Conservation (phyloP, 192 early-diverging fungal genomes). For the Podila verticillata region DNA sequence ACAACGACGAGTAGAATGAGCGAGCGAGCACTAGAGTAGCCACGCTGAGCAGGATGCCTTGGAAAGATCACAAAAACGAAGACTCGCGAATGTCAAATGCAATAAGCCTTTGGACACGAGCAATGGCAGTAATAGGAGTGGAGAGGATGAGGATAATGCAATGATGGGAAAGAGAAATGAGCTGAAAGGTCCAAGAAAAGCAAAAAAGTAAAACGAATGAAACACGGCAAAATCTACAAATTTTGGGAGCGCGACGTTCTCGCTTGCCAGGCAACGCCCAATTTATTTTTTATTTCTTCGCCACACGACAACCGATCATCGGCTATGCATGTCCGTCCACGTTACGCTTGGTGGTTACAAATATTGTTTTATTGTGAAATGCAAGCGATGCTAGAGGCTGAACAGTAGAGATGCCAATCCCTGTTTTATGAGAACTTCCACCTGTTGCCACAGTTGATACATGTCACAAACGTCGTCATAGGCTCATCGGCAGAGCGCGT, state of each 20-base stretch:
- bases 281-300: neutral
- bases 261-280: neutral
- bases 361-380: no score
- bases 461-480: conserved; percentile 98
- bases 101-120: no score
- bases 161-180: neutral
- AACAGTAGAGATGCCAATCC: neutral
- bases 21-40: neutral
- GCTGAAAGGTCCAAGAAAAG: neutral
- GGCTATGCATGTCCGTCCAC: no score
- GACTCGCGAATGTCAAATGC: no score
- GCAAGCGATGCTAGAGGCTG: no score
- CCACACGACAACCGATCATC: neutral
- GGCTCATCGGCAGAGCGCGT: conserved; percentile 98
- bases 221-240: neutral
- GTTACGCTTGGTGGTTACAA: no score
- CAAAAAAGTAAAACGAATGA: neutral
- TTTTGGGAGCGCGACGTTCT: neutral
- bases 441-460: conserved; percentile 81
- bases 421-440: conserved; percentile 75
- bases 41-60: no score
- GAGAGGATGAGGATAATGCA: neutral
- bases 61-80: no score
- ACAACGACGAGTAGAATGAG: neutral
- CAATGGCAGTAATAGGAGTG: neutral